These are phyloP conservation scores for Botrytis tulipae DNA, from an alignment of 2,329 filamentous ascomycete genomes.

Conservation along the genomic window DNA sequence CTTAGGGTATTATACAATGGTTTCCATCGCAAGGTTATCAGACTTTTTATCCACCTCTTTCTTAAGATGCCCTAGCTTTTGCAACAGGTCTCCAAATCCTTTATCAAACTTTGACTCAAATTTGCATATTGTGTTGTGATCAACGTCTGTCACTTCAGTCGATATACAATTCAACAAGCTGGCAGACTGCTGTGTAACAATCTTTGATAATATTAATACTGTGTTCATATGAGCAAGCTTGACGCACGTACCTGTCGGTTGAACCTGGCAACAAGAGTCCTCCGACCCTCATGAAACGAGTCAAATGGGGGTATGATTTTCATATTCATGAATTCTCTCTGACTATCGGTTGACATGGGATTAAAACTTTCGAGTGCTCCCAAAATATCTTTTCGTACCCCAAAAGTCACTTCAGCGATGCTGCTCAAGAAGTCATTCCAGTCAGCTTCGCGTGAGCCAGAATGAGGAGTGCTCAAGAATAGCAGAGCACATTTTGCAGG, in stretches of 20 bases:
- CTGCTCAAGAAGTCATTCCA: background rate
- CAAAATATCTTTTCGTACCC: background rate
- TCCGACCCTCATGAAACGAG: background rate
- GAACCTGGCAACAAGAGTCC: background rate
- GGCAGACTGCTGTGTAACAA: background rate
- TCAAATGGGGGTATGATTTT: background rate
- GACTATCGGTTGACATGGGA: background rate
- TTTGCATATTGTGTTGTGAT: conserved; percentile 10
- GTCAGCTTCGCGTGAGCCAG: background rate
- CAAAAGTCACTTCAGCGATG: background rate
- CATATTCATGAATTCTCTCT: background rate
- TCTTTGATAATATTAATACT: background rate
- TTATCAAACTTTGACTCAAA: conserved; percentile 3
- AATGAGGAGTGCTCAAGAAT: background rate
- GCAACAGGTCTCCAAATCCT: too few species aligned
- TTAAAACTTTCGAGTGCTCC: background rate
- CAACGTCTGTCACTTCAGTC: background rate
- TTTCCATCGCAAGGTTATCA: background rate
- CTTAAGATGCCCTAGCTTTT: background rate
- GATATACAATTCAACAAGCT: background rate
- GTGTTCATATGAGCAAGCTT: background rate
- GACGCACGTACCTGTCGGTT: background rate
- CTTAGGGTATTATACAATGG: background rate
- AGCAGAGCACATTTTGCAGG: background rate
- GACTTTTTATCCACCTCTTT: background rate